Evolutionary conservation across 2,329 filamentous ascomycete species (phyloP).

Genomic region (Penicillium griseofulvum): DNA sequence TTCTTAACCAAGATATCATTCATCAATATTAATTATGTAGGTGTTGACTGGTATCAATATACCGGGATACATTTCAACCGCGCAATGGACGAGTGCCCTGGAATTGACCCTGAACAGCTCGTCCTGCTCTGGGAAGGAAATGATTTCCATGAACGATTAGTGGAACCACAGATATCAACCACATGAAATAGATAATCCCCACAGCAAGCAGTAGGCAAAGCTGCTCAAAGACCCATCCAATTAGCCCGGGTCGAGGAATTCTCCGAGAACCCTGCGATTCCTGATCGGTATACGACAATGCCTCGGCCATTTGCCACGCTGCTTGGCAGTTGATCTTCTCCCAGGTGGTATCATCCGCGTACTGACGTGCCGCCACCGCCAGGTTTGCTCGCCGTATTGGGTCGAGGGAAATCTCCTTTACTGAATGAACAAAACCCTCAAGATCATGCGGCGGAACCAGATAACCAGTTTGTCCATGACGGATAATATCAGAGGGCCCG

Average conservation of each 20-base stretch:
- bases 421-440: constrained; percentile 56
- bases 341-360: constrained; percentile 66
- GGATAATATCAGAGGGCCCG: constrained; percentile 66
- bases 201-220: constrained; percentile 30
- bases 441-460: constrained; percentile 61
- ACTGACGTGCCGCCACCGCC: constrained; percentile 49
- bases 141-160: constrained; percentile 36
- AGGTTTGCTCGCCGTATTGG: constrained; percentile 46
- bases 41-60: too few relatives aligned
- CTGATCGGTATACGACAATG: constrained; percentile 34
- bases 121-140: constrained; percentile 24
- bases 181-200: constrained; percentile 36
- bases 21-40: not conserved
- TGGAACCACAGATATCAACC: constrained; percentile 39
- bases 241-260: constrained; percentile 13
- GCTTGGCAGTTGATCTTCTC: constrained; percentile 70
- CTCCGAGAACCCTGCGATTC: constrained; percentile 14
- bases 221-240: constrained; percentile 22
- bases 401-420: constrained; percentile 52
- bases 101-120: constrained; percentile 17
- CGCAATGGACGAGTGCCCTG: constrained; percentile 11
- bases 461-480: constrained; percentile 59
- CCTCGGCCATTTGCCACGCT: constrained; percentile 60
- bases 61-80: not conserved
- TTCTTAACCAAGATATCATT: not conserved